These are phyloP conservation scores for Grigorovia humatica DNA, from an alignment of 805 yeast genomes.

Conservation along the genomic window DNA sequence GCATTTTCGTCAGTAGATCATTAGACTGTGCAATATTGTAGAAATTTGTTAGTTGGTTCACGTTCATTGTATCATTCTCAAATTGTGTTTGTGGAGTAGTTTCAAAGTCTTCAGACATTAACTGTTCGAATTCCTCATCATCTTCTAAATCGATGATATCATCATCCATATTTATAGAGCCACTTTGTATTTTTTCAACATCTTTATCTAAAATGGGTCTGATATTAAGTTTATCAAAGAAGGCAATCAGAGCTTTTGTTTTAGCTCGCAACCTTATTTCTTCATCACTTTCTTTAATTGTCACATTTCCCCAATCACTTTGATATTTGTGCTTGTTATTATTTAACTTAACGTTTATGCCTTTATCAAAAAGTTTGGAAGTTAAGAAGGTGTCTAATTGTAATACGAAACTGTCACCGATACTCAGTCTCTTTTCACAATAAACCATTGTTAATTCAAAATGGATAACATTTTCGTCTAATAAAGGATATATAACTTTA, in stretches of 20 bases:
- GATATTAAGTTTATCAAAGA: slow-evolving; percentile 43
- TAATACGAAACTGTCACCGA: slow-evolving; percentile 68
- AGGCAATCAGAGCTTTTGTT: slow-evolving; percentile 43
- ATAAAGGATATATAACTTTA: slow-evolving; percentile 45
- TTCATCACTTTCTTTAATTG: slow-evolving; percentile 38
- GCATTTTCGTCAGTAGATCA: slow-evolving; percentile 44
- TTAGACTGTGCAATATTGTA: slow-evolving; percentile 63
- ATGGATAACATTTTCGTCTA: slow-evolving; percentile 41
- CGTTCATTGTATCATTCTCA: slow-evolving; percentile 36
- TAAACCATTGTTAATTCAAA: slow-evolving; percentile 51
- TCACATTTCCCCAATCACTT: slow-evolving; percentile 2
- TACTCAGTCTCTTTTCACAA: slow-evolving; percentile 41
- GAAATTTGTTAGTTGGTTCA: slow-evolving; percentile 67
- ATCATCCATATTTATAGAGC: slow-evolving; percentile 1
- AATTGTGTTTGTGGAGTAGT: slow-evolving; percentile 12
- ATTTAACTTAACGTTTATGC: not conserved
- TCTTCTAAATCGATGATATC: slow-evolving; percentile 28
- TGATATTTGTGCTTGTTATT: slow-evolving; percentile 1
- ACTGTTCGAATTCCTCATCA: slow-evolving; percentile 19
- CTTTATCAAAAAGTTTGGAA: slow-evolving; percentile 23
- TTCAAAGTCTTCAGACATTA: slow-evolving; percentile 8
- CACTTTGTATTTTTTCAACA: slow-evolving; percentile 8
- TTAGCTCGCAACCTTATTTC: slow-evolving; percentile 44
- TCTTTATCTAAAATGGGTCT: slow-evolving; percentile 10
- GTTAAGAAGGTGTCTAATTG: slow-evolving; percentile 58